Conservation (phyloP, 1,284 basidiomycete genomes). For the Neotropicomus parvogracilis region DNA sequence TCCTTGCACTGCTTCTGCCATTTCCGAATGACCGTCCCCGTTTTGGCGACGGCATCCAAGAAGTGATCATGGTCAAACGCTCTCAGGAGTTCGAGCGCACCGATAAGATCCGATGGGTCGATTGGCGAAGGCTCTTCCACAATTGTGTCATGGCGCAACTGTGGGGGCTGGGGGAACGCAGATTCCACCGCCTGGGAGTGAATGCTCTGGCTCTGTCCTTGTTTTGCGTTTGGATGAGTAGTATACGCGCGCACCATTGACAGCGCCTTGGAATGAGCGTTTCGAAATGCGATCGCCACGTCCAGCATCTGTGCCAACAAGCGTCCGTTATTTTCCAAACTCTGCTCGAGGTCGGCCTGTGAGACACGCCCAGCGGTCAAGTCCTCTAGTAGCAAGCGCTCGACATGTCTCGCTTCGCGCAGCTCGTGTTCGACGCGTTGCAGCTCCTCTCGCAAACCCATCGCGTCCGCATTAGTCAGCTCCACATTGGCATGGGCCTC, state of each 20-base stretch:
- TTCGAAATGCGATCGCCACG: constrained; percentile 69
- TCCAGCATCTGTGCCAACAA: constrained; percentile 72
- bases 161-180: constrained; percentile 41
- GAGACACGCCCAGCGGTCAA: constrained; percentile 57
- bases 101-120: constrained; percentile 66
- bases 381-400: constrained; percentile 61
- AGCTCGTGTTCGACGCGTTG: constrained; percentile 66
- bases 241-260: constrained; percentile 58
- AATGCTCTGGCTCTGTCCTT: constrained; percentile 29
- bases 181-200: constrained; percentile 43
- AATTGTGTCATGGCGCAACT: constrained; percentile 49
- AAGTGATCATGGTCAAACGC: constrained; percentile 83
- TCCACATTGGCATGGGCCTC: constrained; percentile 57
- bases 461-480: constrained; percentile 59
- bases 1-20: constrained; percentile 96
- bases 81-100: constrained; percentile 64
- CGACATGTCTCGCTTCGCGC: constrained; percentile 57
- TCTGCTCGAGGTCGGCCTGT: constrained; percentile 63
- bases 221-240: constrained; percentile 51
- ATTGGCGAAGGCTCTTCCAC: constrained; percentile 69
- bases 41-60: constrained; percentile 75
- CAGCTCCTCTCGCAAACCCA: constrained; percentile 68
- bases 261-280: constrained; percentile 67
- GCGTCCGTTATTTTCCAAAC: constrained; percentile 54
- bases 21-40: constrained; percentile 84